Evolutionary conservation across 2,329 filamentous ascomycete species (phyloP), one percentile per base, ranked within the genome.

Genomic region (Fusarium albidum): DNA sequence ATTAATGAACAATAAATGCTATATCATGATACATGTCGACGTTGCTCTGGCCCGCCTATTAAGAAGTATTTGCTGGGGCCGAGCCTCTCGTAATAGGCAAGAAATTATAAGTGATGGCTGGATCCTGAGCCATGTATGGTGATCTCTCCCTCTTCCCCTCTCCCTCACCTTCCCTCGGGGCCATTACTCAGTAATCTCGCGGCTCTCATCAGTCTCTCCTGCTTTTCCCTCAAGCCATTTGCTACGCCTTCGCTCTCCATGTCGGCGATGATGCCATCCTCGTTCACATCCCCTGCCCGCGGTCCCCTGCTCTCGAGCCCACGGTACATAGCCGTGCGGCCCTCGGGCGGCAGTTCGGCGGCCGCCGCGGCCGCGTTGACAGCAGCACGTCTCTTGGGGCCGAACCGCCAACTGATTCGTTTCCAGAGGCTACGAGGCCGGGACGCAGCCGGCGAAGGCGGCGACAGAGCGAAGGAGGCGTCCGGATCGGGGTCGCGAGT

Each of bases 201-300:
- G 1, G 79, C 78, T 26, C 77, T 68, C 33, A 69, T 65, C 25
- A 81, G 55, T 43, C 78, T 70, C 33, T 75, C 74, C 42, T 73
- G 69, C 52, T 69, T 75, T 38, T 74, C 69, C 39, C 61, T 66
- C 38, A 77, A 58, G 3, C 68, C 68, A 9, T 65, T 65, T 33
- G 52, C 59, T 9, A 55, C 53, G 7, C 53, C 60, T 34, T 62
- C 60, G 11, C 65, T 61, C 28, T 65, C 65, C 45, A 63, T 70
- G 25, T 68, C 65, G 21, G 64, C 64, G 10, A 61, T 54, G n/a
- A 52, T 50, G 7, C 55, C 59, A 37, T 64, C 64, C 11, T 66
- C 63, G 0, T 64, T 57, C n/a, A 59, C 50, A 3, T 59, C 65
- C 15, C 61, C 55, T 11, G 52, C 64, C 32, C 50, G 57, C 40